Base-by-base conservation (phyloP, 306 rosid species). In the Carpinus fangiana region DNA sequence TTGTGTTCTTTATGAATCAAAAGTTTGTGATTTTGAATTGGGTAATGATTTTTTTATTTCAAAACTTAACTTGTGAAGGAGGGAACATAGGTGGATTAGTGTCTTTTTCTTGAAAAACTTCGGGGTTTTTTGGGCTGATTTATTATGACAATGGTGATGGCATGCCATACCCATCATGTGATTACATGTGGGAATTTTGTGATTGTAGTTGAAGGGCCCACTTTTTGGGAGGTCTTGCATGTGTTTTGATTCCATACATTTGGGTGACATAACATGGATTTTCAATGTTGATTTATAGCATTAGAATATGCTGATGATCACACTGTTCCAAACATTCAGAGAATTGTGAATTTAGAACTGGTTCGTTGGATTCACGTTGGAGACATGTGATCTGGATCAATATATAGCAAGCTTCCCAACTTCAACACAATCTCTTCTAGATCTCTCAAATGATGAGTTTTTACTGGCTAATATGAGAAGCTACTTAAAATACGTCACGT, bases 101-200 rank as follows among this genome's bases (percentile, higher is more conserved):
- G n/a, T 66, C 73, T 53, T 61, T 48, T 56, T 50, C 36, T 61
- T 52, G 20, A 68, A 68, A 43, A 36, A 51, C 60, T 36, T 26
- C 45, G 52, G 60, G 45, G 3, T 67, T 76, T 67, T 76, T 57
- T 60, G 36, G 52, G 31, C 66, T 18, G 26, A n/a, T 80, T 79
- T 56, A 68, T 20, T 77, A 75, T 81, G 73, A 73, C 18, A 73
- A 71, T 79, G 38, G 79, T 81, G 85, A 84, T 77, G 85, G 88
- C 70, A 81, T 74, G 64, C 78, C 88, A 83, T 83, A 78, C 76
- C 79, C 73, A 81, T 83, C 88, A 86, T 88, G 88, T 88, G 91
- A 82, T 52, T 83, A 76, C 88, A 86, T 83, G 88, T 86, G 91
- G 78, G 81, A 71, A 74, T 73, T 11, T 12, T 71, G 56, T 54